phyloP scores from a whole-genome alignment of 2,329 filamentous ascomycete species.

The Chaetoscypha palmicola region DNA sequence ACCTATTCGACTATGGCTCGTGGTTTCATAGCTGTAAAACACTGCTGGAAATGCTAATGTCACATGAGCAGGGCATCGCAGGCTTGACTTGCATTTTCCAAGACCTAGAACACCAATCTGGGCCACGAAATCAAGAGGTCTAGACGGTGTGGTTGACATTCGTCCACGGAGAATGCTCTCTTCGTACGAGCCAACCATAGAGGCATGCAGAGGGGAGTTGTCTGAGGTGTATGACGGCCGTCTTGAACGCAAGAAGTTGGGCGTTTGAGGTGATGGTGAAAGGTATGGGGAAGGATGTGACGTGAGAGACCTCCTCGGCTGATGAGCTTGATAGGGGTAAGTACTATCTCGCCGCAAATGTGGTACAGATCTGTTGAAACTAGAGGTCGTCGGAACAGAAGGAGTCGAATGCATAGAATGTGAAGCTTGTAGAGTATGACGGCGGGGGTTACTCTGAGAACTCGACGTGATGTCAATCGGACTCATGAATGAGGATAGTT shows the following conservation, averaged over 20 bases:
- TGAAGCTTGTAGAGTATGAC: conserved; percentile 67
- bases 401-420: conserved; percentile 40
- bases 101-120: conserved; percentile 90
- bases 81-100: conserved; percentile 77
- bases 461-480: conserved; percentile 40
- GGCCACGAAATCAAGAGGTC: conserved; percentile 84
- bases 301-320: conserved; percentile 68
- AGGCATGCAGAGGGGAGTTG: conserved; percentile 71
- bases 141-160: conserved; percentile 95
- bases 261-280: conserved; percentile 42
- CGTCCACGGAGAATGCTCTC: conserved; percentile 90
- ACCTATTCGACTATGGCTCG: conserved; percentile 49
- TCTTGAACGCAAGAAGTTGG: conserved; percentile 47
- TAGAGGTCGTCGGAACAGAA: conserved; percentile 32
- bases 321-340: conserved; percentile 71
- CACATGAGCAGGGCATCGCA: conserved; percentile 84
- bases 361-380: conserved; percentile 38
- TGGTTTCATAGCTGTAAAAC: conserved; percentile 84
- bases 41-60: conserved; percentile 88
- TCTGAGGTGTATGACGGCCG: conserved; percentile 69
- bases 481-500: conserved; percentile 50
- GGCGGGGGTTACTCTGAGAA: conserved; percentile 40
- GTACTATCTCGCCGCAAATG: conserved; percentile 51
- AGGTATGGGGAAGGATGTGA: conserved; percentile 43
- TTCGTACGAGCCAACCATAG: conserved; percentile 97